These are phyloP conservation scores for Bullera alba DNA, from an alignment of 768 basidiomycete genomes.

Conservation along the genomic window DNA sequence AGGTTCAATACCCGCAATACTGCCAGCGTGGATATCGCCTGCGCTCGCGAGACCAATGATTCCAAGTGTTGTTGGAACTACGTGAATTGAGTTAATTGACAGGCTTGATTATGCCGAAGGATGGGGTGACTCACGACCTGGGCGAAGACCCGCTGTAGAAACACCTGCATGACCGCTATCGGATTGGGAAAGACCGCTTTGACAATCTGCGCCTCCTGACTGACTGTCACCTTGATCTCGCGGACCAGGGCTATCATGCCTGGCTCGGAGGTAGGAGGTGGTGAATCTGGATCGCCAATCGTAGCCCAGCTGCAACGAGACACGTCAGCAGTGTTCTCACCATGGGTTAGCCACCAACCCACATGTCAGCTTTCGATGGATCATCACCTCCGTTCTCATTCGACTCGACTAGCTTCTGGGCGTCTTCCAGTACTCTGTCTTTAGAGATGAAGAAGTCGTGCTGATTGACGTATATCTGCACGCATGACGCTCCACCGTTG, in stretches of 20 bases:
- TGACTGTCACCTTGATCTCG: conserved; percentile 84
- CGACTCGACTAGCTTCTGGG: conserved; percentile 48
- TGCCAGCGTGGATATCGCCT: conserved; percentile 73
- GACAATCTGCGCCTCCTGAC: conserved; percentile 93
- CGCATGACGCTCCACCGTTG: conserved; percentile 92
- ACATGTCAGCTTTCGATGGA: conserved; percentile 16
- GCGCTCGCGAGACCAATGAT: conserved; percentile 67
- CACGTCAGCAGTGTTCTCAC: conserved; percentile 3
- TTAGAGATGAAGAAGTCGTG: conserved; percentile 94
- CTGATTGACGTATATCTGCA: conserved; percentile 98
- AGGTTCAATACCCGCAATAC: conserved; percentile 86
- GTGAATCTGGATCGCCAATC: conserved; percentile 70
- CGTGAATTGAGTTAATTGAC: background rate
- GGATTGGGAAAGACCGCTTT: conserved; percentile 98
- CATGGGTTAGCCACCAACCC: background rate
- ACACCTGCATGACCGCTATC: conserved; percentile 93
- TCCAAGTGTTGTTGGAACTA: conserved; percentile 98
- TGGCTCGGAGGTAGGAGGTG: conserved; percentile 68
- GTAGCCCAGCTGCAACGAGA: conserved; percentile 64
- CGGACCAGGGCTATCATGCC: conserved; percentile 71
- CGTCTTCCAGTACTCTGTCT: conserved; percentile 62
- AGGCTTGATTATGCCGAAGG: background rate
- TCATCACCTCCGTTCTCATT: conserved; percentile 16
- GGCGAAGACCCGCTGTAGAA: conserved; percentile 92
- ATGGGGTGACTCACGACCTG: conserved; percentile 66